Evolutionary conservation across 1,284 basidiomycete species (phyloP).

Genomic region (Irpex sp.): DNA sequence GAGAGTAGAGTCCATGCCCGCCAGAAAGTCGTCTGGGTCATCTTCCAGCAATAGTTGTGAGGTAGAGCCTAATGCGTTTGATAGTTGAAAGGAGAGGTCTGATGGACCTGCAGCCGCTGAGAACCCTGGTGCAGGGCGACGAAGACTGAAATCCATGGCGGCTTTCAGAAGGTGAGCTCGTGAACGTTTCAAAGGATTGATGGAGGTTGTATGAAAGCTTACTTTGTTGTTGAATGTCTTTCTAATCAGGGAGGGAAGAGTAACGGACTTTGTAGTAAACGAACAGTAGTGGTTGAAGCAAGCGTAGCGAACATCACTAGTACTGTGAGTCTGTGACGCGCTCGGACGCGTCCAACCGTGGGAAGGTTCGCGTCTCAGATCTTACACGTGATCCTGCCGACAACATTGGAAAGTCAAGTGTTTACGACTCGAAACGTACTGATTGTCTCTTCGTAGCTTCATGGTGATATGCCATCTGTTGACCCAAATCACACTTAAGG

Average conservation of each 20-base stretch:
- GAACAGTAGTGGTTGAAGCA: too few species aligned
- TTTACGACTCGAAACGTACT: not conserved
- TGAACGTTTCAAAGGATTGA: too few species aligned
- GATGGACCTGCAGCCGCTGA: slow-evolving; percentile 6
- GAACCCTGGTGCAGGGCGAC: not conserved
- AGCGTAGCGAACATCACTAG: not conserved
- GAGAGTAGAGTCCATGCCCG: slow-evolving; percentile 15
- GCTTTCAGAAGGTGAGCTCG: slow-evolving; percentile 22
- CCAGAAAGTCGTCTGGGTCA: slow-evolving; percentile 23
- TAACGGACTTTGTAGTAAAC: too few species aligned
- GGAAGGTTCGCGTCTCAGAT: not conserved
- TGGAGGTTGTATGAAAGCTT: too few species aligned
- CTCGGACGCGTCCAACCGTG: not conserved
- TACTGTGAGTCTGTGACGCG: not conserved
- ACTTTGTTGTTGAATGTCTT: too few species aligned
- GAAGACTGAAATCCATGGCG: slow-evolving; percentile 29
- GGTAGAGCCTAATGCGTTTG: slow-evolving; percentile 14
- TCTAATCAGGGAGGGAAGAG: too few species aligned
- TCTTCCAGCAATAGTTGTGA: slow-evolving; percentile 25
- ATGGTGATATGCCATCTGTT: not conserved
- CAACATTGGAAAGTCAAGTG: not conserved
- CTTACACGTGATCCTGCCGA: not conserved
- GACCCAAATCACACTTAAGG: not conserved
- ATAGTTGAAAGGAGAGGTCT: slow-evolving; percentile 31
- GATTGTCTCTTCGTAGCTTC: not conserved